A percentile compares a stretch with the other conserved stretches of the same genome.
These are phyloP conservation scores for Kitagawia praeruptora DNA, from an alignment of 129 eudicot species.

Conservation along the genomic window DNA sequence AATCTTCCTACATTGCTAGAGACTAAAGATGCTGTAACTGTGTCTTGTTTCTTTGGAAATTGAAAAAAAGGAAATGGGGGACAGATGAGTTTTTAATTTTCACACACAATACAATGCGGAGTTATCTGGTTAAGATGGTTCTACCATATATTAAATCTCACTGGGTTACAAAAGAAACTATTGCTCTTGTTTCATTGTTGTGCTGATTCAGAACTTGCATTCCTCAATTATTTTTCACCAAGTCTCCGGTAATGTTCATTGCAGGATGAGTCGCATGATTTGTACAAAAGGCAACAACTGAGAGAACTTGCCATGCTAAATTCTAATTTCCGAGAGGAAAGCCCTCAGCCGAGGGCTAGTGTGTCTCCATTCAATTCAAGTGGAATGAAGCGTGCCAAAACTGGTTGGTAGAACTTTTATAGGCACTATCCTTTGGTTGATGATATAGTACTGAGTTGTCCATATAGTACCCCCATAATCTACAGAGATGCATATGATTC, in stretches of 20 bases:
- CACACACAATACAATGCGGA: neutral
- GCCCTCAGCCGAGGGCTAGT: slow-evolving; percentile 74
- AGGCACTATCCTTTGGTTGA: neutral
- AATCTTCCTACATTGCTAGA: neutral
- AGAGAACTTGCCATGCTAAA: slow-evolving; percentile 78
- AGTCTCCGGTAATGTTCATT: neutral
- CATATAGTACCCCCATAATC: neutral
- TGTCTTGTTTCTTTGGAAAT: neutral
- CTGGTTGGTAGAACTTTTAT: slow-evolving; percentile 32
- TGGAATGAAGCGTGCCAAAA: slow-evolving; percentile 55
- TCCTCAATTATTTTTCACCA: neutral
- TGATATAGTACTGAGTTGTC: slow-evolving; percentile 9
- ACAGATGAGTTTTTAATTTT: neutral
- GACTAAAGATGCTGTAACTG: neutral
- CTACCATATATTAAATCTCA: neutral
- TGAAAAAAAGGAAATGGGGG: neutral
- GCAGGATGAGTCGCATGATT: slow-evolving; percentile 72
- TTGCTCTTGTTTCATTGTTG: neutral
- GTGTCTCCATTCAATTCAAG: slow-evolving; percentile 69
- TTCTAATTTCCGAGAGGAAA: slow-evolving; percentile 59
- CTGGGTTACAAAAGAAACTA: too few species aligned
- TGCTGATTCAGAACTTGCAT: neutral
- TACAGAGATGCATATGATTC: neutral
- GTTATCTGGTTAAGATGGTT: neutral
- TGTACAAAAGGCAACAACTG: slow-evolving; percentile 61